phyloP scores from a whole-genome alignment of 2,329 filamentous ascomycete species.

The Sphaerulina musiva region DNA sequence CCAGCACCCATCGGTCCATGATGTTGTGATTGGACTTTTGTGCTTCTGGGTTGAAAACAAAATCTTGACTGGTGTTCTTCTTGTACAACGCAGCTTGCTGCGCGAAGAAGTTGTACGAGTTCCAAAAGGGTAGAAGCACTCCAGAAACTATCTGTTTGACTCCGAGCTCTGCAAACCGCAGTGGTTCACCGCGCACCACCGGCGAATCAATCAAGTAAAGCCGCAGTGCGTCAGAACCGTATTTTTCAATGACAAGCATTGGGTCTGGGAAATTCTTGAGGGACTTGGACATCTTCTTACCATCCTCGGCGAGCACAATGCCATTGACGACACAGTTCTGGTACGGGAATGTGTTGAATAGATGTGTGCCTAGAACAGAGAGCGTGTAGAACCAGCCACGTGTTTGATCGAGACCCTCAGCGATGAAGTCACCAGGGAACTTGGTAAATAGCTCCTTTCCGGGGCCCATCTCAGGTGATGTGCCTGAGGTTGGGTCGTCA shows the following conservation, averaged over 20 bases:
- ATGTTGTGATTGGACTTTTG: conserved; percentile 78
- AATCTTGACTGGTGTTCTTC: conserved; percentile 74
- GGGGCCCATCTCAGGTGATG: conserved; percentile 26
- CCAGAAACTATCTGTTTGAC: conserved; percentile 94
- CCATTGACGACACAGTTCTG: conserved; percentile 96
- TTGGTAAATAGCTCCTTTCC: conserved; percentile 60
- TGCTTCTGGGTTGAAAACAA: conserved; percentile 67
- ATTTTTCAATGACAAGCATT: conserved; percentile 71
- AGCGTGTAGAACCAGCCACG: conserved; percentile 96
- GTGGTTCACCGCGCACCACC: conserved; percentile 81
- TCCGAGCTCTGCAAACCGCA: conserved; percentile 84
- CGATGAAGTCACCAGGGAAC: conserved; percentile 91
- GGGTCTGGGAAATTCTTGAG: conserved; percentile 96
- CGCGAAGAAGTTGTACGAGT: conserved; percentile 94
- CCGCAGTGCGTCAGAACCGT: conserved; percentile 85
- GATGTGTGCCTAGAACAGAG: conserved; percentile 77
- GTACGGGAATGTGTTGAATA: conserved; percentile 80
- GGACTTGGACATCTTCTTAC: conserved; percentile 98
- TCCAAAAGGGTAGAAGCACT: conserved; percentile 87
- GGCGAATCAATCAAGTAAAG: conserved; percentile 97
- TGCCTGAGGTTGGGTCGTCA: conserved; percentile 26
- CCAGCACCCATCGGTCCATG: conserved; percentile 94
- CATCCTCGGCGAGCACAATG: conserved; percentile 86
- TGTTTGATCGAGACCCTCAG: conserved; percentile 87
- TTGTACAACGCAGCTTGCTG: conserved; percentile 79